Base-by-base conservation (phyloP, 2,329 filamentous ascomycete genomes). In the Ciborinia camelliae region DNA sequence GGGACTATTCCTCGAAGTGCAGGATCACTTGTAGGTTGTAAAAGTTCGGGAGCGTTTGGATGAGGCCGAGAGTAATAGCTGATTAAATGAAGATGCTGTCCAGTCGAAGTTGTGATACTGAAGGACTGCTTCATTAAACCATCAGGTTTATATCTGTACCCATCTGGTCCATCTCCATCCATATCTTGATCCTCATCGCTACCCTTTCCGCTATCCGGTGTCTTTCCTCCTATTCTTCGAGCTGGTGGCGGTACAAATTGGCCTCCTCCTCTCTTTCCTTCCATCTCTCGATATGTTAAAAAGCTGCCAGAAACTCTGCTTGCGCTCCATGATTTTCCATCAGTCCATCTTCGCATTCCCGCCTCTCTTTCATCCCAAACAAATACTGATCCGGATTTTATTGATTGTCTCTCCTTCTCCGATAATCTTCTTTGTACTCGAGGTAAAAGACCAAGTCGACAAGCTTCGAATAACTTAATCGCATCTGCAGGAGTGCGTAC, bases 361-460 rank as follows among this genome's bases (percentile, higher is more conserved):
- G 95, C 95, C 81, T 99, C 95, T 72, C 94, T 84, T 81, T 99
- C 95, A 77, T 99, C 95, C 95, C 95, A 99, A n/a, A 99, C 95
- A 74, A 98, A 99, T 4, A 99, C 94, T 0, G 95, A 99, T 51
- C 95, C 95, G 0, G 94, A 97, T 74, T 92, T 89, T 76, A 99
- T 99, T 4, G 92, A 92, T 75, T 97, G 93, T 67, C 95, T 86
- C 79, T 99, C 95, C 79, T 98, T 98, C 78, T 99, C 95, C 3
- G 95, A 98, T 75, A 99, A 96, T 72, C 95, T 85, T 71, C 95
- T 86, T 80, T 98, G 95, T 7, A 99, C 95, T 70, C 95, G 87
- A 37, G 95, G 95, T 55, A 98, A 81, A 57, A 96, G 81, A 63
- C 95, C 95, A 53, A 97, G 82, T 69, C 94, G 86, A 78, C 94